These are phyloP conservation scores for Fusarium pseudocircinatum DNA, from an alignment of 2,329 filamentous ascomycete genomes.

Conservation along the genomic window DNA sequence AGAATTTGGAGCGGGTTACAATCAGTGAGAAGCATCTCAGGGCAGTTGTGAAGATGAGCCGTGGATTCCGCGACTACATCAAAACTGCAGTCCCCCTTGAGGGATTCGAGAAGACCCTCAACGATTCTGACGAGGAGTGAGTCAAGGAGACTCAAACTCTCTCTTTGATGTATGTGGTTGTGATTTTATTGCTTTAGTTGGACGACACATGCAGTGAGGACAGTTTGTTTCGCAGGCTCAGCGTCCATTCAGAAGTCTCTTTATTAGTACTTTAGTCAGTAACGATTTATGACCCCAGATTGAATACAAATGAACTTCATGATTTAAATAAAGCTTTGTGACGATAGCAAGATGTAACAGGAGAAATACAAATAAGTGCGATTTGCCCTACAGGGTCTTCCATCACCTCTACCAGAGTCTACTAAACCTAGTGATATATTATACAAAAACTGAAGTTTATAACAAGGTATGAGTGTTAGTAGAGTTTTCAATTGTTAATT, in stretches of 20 bases:
- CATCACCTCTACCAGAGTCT: not conserved
- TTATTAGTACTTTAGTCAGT: not conserved
- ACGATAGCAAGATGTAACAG: not conserved
- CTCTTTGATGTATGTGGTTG: too few relatives aligned
- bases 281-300: not conserved
- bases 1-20: slow-evolving; percentile 44
- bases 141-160: not conserved
- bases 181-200: not conserved
- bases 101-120: slow-evolving; percentile 32
- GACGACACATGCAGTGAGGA: not conserved
- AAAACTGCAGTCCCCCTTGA: slow-evolving; percentile 34
- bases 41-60: slow-evolving; percentile 50
- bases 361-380: not conserved
- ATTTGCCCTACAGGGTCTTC: not conserved
- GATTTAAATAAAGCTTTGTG: not conserved
- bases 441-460: not conserved
- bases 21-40: slow-evolving; percentile 48
- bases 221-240: not conserved
- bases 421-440: not conserved
- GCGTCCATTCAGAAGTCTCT: not conserved
- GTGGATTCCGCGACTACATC: slow-evolving; percentile 48
- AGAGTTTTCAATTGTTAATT: not conserved
- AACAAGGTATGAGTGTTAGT: too few relatives aligned
- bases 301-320: not conserved
- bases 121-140: slow-evolving; percentile 30